Percentiles rank a stretch among this genome's conserved stretches.
Evolutionary conservation across 2,329 filamentous ascomycete species (phyloP).

Genomic region (Verticillium klebahnii): DNA sequence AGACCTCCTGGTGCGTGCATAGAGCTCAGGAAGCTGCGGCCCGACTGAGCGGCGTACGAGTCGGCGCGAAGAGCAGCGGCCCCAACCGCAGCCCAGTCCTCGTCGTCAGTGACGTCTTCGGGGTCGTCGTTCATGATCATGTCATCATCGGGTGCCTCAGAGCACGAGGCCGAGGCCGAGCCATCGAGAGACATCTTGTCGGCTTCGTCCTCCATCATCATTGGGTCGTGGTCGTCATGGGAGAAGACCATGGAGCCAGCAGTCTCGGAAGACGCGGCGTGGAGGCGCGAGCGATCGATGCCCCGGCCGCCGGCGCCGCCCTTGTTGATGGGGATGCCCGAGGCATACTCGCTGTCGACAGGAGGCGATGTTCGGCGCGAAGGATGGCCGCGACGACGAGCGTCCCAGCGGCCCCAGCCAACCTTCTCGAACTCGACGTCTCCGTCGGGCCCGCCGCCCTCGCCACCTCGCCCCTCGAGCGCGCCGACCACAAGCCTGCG

Average conservation of each 20-base stretch:
- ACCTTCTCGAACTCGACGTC: constrained; percentile 90
- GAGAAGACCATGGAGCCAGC: constrained; percentile 73
- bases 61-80: constrained; percentile 74
- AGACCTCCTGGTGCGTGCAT: constrained; percentile 42
- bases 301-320: constrained; percentile 29
- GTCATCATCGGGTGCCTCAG: constrained; percentile 65
- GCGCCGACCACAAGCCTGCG: constrained; percentile 88
- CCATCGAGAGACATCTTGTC: constrained; percentile 91
- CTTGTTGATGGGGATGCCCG: constrained; percentile 54
- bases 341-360: constrained; percentile 37
- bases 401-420: constrained; percentile 96
- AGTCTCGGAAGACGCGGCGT: constrained; percentile 54
- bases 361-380: constrained; percentile 37
- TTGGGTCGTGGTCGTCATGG: constrained; percentile 61
- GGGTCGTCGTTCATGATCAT: constrained; percentile 68
- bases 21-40: constrained; percentile 32
- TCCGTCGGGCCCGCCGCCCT: constrained; percentile 58
- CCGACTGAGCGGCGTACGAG: constrained; percentile 56
- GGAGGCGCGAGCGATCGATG: constrained; percentile 42
- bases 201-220: constrained; percentile 77
- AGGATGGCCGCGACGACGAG: constrained; percentile 64
- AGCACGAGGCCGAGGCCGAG: constrained; percentile 68
- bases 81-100: constrained; percentile 90
- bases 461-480: constrained; percentile 69
- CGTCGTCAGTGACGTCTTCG: constrained; percentile 86